Evolutionary conservation across 805 yeast genomes (phyloP).

Genomic region (Candida boidinii): DNA sequence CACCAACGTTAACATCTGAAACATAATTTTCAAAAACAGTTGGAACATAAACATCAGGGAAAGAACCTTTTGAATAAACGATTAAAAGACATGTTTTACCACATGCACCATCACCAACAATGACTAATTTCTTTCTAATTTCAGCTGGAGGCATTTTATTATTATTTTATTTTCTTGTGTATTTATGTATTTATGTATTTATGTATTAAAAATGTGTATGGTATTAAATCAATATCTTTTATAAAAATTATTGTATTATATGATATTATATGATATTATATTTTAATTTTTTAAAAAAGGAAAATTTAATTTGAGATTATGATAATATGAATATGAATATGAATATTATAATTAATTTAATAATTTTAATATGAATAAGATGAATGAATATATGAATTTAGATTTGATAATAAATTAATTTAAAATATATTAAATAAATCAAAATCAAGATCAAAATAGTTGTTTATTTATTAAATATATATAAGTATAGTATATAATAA

Average conservation of each 20-base stretch:
- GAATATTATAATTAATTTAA: no score
- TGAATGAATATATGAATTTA: no score
- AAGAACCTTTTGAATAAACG: constrained; percentile 78
- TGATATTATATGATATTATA: no score
- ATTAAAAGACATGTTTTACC: constrained; percentile 91
- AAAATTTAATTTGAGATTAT: no score
- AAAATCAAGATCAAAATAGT: no score
- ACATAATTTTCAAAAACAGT: constrained; percentile 97
- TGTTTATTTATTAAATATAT: no score
- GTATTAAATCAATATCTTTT: background rate
- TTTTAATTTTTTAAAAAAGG: no score
- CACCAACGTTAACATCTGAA: constrained; percentile 89
- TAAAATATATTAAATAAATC: no score
- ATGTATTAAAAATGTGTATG: background rate
- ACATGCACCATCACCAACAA: constrained; percentile 97
- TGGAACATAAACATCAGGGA: constrained; percentile 93
- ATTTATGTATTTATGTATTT: background rate
- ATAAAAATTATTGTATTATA: background rate
- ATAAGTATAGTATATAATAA: no score
- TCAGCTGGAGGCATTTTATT: constrained; percentile 41
- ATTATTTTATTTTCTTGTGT: background rate
- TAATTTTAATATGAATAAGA: no score
- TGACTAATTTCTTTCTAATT: constrained; percentile 75
- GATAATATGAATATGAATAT: no score
- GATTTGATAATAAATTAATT: no score